phyloP scores from a whole-genome alignment of 257 asterid genomes.

The Asclepias syriaca region DNA sequence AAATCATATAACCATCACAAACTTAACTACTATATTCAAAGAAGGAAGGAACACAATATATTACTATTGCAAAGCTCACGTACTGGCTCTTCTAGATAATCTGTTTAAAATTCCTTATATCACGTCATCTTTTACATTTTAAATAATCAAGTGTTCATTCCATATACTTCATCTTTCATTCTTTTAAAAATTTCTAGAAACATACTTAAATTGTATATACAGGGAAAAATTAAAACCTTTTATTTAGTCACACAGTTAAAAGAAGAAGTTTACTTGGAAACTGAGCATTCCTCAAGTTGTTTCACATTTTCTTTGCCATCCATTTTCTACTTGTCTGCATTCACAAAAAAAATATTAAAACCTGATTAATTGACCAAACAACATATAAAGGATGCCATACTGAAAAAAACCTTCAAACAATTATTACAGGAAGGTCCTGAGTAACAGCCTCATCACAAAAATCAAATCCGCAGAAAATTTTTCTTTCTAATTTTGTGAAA shows the following conservation, averaged over 20 bases:
- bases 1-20: no score
- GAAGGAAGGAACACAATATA: neutral
- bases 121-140: neutral
- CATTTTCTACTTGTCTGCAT: conserved; percentile 21
- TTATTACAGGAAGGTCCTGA: neutral
- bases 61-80: neutral
- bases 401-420: neutral
- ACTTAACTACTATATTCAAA: neutral
- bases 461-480: neutral
- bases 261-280: conserved; percentile 40
- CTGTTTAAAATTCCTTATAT: neutral
- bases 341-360: neutral
- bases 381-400: neutral
- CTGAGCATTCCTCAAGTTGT: conserved; percentile 58
- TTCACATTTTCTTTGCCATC: conserved; percentile 48
- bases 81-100: neutral
- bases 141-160: neutral
- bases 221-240: neutral
- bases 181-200: neutral
- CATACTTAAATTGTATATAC: neutral
- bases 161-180: neutral
- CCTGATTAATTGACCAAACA: neutral
- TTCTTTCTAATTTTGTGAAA: no score
- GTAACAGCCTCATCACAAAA: neutral
- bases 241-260: neutral